A percentile compares a stretch with the other conserved stretches of the same genome.
phyloP scores from a whole-genome alignment of 108 stramenopile genomes.

The Cyclotella choctawhatcheeana region DNA sequence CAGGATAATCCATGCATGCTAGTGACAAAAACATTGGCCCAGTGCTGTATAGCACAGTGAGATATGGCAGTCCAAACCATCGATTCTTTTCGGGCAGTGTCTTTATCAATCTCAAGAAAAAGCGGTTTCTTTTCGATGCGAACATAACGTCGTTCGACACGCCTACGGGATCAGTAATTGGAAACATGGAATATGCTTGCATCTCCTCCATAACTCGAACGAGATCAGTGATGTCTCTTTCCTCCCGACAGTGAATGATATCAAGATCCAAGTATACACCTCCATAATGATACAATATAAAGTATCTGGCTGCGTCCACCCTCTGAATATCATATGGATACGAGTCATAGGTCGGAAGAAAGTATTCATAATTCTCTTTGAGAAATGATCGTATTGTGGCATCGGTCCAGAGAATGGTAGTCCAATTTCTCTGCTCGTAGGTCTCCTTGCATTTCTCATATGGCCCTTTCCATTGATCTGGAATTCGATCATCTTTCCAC shows the following conservation, averaged over 20 bases:
- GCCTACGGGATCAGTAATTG: slow-evolving; percentile 16
- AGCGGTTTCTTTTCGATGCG: slow-evolving; percentile 11
- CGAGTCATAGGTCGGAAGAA: slow-evolving; percentile 33
- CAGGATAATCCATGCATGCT: background rate
- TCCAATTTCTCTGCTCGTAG: slow-evolving; percentile 25
- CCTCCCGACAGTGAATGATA: slow-evolving; percentile 14
- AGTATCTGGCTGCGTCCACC: slow-evolving; percentile 56
- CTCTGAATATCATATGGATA: slow-evolving; percentile 50
- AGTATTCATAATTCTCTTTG: slow-evolving; percentile 23
- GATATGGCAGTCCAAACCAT: slow-evolving; percentile 24
- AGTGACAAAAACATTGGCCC: slow-evolving; percentile 33
- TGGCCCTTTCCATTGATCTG: background rate
- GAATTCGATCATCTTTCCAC: slow-evolving; percentile 26
- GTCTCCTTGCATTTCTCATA: slow-evolving; percentile 15
- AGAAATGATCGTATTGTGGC: slow-evolving; percentile 37
- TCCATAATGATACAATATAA: slow-evolving; percentile 45
- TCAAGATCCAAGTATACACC: slow-evolving; percentile 21
- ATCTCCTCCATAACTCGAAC: slow-evolving; percentile 10
- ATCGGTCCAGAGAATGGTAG: slow-evolving; percentile 52
- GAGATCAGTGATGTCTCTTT: slow-evolving; percentile 17
- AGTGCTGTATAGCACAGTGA: slow-evolving; percentile 28
- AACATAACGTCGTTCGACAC: slow-evolving; percentile 26
- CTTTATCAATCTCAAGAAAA: slow-evolving; percentile 4
- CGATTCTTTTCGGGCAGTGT: slow-evolving; percentile 20
- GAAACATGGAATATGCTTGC: slow-evolving; percentile 9